Conservation (phyloP, 2,329 filamentous ascomycete genomes). For the Torrubiellomyces zombiae region DNA sequence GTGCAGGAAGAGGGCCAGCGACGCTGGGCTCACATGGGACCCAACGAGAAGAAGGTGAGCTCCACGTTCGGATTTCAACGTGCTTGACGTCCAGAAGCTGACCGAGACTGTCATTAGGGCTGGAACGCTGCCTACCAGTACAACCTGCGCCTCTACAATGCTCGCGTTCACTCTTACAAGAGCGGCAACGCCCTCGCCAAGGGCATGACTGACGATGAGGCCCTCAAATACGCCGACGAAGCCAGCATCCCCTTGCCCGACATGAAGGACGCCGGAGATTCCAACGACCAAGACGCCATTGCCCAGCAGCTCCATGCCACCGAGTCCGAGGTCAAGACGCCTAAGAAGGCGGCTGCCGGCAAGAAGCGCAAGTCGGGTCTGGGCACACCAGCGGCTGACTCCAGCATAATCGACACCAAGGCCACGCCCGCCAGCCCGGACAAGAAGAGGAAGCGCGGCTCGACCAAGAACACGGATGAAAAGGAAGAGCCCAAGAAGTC, state of each 20-base stretch:
- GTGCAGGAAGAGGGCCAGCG: slow-evolving; percentile 77
- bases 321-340: slow-evolving; percentile 35
- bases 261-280: slow-evolving; percentile 21
- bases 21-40: slow-evolving; percentile 66
- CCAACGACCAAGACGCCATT: slow-evolving; percentile 38
- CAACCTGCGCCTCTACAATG: slow-evolving; percentile 49
- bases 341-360: slow-evolving; percentile 33
- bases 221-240: slow-evolving; percentile 42
- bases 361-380: slow-evolving; percentile 46
- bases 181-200: slow-evolving; percentile 39
- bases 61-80: too few relatives aligned
- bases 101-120: too few relatives aligned
- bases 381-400: slow-evolving; percentile 23
- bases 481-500: slow-evolving; percentile 44
- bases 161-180: slow-evolving; percentile 49
- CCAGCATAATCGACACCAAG: slow-evolving; percentile 19
- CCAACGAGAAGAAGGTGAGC: slow-evolving; percentile 43
- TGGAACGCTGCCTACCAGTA: slow-evolving; percentile 54
- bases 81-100: too few relatives aligned
- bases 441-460: slow-evolving; percentile 45
- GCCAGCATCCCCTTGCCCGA: slow-evolving; percentile 36
- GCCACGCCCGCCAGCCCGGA: slow-evolving; percentile 35
- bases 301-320: slow-evolving; percentile 37
- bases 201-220: slow-evolving; percentile 44
- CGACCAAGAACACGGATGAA: slow-evolving; percentile 35